Base-by-base conservation (phyloP, 2,329 filamentous ascomycete genomes). In the Monilinia polystroma region DNA sequence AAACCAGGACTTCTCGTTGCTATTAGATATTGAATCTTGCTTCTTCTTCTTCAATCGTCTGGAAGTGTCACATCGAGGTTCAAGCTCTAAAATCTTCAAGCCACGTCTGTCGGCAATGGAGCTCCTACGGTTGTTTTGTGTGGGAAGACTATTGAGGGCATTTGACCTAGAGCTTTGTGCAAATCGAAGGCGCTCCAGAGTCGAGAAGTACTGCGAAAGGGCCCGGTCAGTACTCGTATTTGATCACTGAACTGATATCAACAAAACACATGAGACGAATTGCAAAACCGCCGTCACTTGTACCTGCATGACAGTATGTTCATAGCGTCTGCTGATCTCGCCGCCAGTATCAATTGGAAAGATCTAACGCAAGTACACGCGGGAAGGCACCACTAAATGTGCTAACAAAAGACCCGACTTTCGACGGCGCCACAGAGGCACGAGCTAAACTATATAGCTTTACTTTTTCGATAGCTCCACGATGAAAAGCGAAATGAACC, bases 101-200 rank as follows among this genome's bases (percentile, higher is more conserved):
- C 74, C 74, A 52, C 74, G 67, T 20, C 75, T 70, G 60, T 74
- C 71, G 66, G 74, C 74, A 23, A 74, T 64, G 32, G 72, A 74
- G 45, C 56, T 68, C 60, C 70, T 73, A 54, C 70, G 67, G 52
- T 69, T 65, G 14, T 45, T 67, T 63, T 71, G 77, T 60, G 74
- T 73, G 59, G 74, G 72, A 58, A 71, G 69, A 58, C 72, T 70
- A 70, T 75, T 66, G 68, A 73, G 67, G 67, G 75, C 72, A 59
- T 76, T 72, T 53, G 74, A 72, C 59, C 76, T 77, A 55, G 79
- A 77, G 60, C 78, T 79, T 72, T 87, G 86, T 62, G 84, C 84
- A 75, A 92, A 86, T 72, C 86, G 85, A 67, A 90, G 82, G 67
- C 89, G 85, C 78, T 92, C 90, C 70, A 90, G 82, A 10, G 86